phyloP scores from a whole-genome alignment of 495 filamentous ascomycete species.

The Sordaria brevicollis region DNA sequence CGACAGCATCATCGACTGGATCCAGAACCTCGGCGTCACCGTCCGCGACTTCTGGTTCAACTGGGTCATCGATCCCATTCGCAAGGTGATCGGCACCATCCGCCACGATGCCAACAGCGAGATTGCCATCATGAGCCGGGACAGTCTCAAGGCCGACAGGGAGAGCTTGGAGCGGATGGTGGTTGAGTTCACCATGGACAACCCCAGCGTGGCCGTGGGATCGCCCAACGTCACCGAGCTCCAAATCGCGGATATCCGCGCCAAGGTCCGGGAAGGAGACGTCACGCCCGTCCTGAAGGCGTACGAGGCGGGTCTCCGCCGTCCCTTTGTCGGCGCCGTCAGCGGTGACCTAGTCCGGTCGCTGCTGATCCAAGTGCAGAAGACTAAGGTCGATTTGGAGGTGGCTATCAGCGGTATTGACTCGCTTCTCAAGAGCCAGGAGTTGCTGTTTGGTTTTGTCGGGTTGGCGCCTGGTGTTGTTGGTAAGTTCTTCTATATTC shows the following conservation, averaged over 20 bases:
- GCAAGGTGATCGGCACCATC: slow-evolving; percentile 81
- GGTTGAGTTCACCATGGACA: slow-evolving; percentile 81
- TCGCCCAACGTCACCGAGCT: slow-evolving; percentile 34
- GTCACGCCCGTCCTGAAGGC: slow-evolving; percentile 82
- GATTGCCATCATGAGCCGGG: slow-evolving; percentile 89
- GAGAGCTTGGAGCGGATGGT: slow-evolving; percentile 96
- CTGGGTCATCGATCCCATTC: slow-evolving; percentile 80
- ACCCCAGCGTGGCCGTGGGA: slow-evolving; percentile 44
- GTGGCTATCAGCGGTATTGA: slow-evolving; percentile 93
- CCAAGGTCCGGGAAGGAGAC: slow-evolving; percentile 80
- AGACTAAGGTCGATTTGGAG: slow-evolving; percentile 97
- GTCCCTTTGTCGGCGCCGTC: slow-evolving; percentile 68
- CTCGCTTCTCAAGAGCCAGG: slow-evolving; percentile 83
- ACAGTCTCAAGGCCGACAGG: slow-evolving; percentile 77
- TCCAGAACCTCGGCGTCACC: slow-evolving; percentile 63
- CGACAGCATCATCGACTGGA: slow-evolving; percentile 66
- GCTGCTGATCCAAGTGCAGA: slow-evolving; percentile 91
- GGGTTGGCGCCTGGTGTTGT: slow-evolving; percentile 84
- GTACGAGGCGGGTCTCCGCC: slow-evolving; percentile 77
- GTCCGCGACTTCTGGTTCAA: slow-evolving; percentile 85
- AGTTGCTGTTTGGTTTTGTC: slow-evolving; percentile 94
- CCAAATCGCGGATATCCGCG: slow-evolving; percentile 58
- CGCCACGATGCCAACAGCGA: slow-evolving; percentile 83
- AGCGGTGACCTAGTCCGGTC: slow-evolving; percentile 81
- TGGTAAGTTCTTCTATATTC: slow-evolving; percentile 7